Base-by-base conservation (phyloP, 108 stramenopile genomes). In the Cyclostephanos invisitatus region DNA sequence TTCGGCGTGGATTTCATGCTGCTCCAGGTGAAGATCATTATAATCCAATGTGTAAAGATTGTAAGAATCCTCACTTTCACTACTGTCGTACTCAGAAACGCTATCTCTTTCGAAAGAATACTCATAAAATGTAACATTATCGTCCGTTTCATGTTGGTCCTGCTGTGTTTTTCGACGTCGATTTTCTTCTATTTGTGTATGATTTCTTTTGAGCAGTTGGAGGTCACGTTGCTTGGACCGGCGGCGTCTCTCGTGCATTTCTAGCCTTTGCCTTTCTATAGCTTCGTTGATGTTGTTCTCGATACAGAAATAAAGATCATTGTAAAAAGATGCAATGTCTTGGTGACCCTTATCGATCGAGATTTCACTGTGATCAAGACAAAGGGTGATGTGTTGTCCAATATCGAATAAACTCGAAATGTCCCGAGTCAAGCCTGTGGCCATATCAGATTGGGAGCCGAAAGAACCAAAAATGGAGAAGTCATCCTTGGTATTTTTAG, bases 351-450 rank as follows among this genome's bases (percentile, higher is more conserved):
- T 5, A 5, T 22, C 20, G 54, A 14, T 58, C 22, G 22, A 51
- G 15, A n/a, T 55, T 51, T 48, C 48, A 48, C 11, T 28, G 18
- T 42, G 64, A 63, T 83, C 82, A 8, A 84, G 81, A 15, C 82
- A 67, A 38, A 93, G 81, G 17, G 90, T 89, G 40, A 94, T 87
- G 78, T 94, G 91, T 62, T 94, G 93, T 44, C 93, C 93, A 51
- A 94, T 86, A 20, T 89, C 88, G 72, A 94, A 91, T 5, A 91
- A 69, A n/a, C 78, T 60, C 1, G 90, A 91, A 37, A 94, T 63
- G 65, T 94, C 89, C 20, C 60, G 70, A 6, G 65, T 70, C 47
- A 78, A 62, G 47, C 77, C 77, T 37, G 77, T 62, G n/a, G 65
- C 47, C 25, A 65, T 49, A 3, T 40, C 37, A 49, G 37, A 29